Evolutionary conservation across 1,284 basidiomycete genomes (phyloP), one percentile per base, ranked within the genome.

Genomic region (Baeospora myosura): DNA sequence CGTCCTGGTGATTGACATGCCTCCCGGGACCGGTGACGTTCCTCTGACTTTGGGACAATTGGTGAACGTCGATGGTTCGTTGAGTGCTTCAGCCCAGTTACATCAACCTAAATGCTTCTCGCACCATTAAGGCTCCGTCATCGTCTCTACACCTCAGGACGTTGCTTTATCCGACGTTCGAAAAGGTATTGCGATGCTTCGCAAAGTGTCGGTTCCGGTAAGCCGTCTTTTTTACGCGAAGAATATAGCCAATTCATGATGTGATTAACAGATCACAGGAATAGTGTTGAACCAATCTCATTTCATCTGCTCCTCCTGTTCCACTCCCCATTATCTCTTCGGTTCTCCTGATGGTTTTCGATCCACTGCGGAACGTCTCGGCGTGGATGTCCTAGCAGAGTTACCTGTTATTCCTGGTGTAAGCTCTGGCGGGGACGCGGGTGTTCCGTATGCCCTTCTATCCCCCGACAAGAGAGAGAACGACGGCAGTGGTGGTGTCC

Each of bases 1-100:
- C 56, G 71, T 91, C 0, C 71, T 98, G 7, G 89, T 98, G 7
- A 72, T 98, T 36, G 96, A 98, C 62, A 93, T 97, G 84, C 95
- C 95, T 1, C 95, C 95, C 0, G 95, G 96, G 0, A 98, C 95
- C 0, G 95, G 95, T 0, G 95, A 98, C 58, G 92, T 98, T 0
- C 90, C 91, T 6, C 73, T 98, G 35, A 94, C 88, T 8, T 70
- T 98, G 0, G 91, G 90, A 0, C 96, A 98, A 57, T 74, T 98
- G 4, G 91, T 96, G 0, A 64, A 74, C 10, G 87, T 95, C 1
- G 81, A 95, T 54, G 91, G 92, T 91, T 41, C 23, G 71, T 51
- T 20, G 16, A 21, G 35, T 42, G 20, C n/a, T 28, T n/a, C 43
- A 34, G 3, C 38, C 31, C 41, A 11, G 11, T 21, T 40, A 22